A percentile compares a stretch with the other conserved stretches of the same genome.
Conservation (phyloP, 2,329 filamentous ascomycete species). For the Verticillium tricorpus region DNA sequence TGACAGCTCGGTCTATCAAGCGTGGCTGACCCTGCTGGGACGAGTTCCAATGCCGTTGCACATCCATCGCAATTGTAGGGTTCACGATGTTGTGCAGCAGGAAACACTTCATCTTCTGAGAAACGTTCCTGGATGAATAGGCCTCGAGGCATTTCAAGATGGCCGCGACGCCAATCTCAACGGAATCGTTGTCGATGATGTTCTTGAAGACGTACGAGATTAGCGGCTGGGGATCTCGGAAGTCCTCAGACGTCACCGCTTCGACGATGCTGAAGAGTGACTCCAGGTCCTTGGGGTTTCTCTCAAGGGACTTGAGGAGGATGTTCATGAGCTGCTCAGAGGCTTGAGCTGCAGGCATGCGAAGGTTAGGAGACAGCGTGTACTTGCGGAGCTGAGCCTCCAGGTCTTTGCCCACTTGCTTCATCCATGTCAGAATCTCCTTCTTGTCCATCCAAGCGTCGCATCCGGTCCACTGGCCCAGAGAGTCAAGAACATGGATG, state of each 20-base stretch:
- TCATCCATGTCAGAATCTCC: constrained; percentile 56
- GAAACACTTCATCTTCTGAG: constrained; percentile 91
- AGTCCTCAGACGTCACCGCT: constrained; percentile 74
- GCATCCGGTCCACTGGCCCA: constrained; percentile 62
- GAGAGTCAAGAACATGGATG: constrained; percentile 77
- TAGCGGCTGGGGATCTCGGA: constrained; percentile 72
- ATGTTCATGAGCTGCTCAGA: constrained; percentile 84
- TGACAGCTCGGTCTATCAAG: constrained; percentile 80
- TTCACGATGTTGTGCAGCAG: constrained; percentile 89
- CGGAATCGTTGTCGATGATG: constrained; percentile 78
- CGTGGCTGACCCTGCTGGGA: constrained; percentile 52
- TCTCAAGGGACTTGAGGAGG: constrained; percentile 73
- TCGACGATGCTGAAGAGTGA: constrained; percentile 82
- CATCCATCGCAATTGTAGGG: constrained; percentile 93
- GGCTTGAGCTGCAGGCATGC: constrained; percentile 83
- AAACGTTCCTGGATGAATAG: constrained; percentile 72
- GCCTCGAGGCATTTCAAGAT: constrained; percentile 83
- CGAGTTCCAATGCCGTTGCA: constrained; percentile 74
- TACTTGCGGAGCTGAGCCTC: constrained; percentile 70
- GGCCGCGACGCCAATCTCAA: constrained; percentile 80
- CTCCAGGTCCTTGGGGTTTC: constrained; percentile 73
- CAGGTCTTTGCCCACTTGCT: constrained; percentile 69
- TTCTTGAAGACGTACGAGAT: constrained; percentile 79
- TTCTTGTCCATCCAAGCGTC: constrained; percentile 69
- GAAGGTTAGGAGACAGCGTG: constrained; percentile 64